Base-by-base conservation (phyloP, 2,329 filamentous ascomycete species). In the Sporothrix mexicana region DNA sequence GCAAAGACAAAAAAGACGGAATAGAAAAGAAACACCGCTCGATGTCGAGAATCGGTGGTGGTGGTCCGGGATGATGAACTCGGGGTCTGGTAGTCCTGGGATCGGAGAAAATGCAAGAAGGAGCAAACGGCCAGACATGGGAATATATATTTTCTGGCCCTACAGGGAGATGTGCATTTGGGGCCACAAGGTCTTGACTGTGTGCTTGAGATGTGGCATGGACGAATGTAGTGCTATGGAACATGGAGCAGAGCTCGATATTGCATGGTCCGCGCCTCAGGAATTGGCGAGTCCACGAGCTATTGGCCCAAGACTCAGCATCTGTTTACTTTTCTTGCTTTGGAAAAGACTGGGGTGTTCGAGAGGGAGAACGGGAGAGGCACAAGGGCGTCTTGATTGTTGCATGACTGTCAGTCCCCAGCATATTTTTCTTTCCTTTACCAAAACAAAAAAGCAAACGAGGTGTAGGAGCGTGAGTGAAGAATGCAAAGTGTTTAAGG, bases 111-210 rank as follows among this genome's bases (percentile, higher is more conserved):
- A 23, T 25, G 36, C 10, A 17, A 9, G 17, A 15, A 17, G 13
- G 45, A 41, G 57, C n/a, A 47, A 49, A 66, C 72, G 69, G 62
- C 68, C 51, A 62, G 61, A 2, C 53, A 25, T 13, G 59, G n/a
- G 69, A 71, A 45, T 73, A 73, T 73, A 73, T 73, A 73, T 67
- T 45, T 67, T 64, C 20, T 64, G 30, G 55, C 15, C 61, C 23
- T 25, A n/a, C 17, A 20, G 43, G 41, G 41, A 25, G 61, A 43
- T 62, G 20, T 53, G 51, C 20, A 17, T 9, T 25, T 55, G 5
- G 30, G 30, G 30, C 30, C 2, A 36, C 30, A 36, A 36, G 7
- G 3, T 36, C 9, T 23, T 10, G n/a, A n/a, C n/a, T n/a, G 47
- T 51, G 47, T 17, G 30, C 47, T 6, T 23, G 10, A 15, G 43